These are phyloP conservation scores for Cinnamomum micranthum DNA, from an alignment of 164 flowering plant genomes.

Conservation along the genomic window DNA sequence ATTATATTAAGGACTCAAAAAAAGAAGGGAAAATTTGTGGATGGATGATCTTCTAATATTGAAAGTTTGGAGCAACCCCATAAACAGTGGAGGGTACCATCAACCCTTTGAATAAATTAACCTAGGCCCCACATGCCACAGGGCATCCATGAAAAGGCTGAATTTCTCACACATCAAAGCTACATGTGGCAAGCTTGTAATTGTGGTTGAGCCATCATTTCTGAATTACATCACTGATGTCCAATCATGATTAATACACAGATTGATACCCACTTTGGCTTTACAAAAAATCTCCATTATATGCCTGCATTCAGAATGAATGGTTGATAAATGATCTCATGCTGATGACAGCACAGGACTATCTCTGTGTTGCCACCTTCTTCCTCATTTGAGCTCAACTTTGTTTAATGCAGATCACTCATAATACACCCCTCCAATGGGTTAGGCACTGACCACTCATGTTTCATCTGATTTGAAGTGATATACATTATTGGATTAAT, in stretches of 20 bases:
- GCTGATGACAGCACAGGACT: not conserved
- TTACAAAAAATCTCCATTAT: not conserved
- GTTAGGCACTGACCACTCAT: too few species aligned
- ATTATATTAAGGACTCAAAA: not conserved
- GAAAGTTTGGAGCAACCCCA: not conserved
- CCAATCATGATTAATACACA: not conserved
- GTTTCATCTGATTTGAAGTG: not conserved
- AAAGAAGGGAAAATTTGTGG: not conserved
- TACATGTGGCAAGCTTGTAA: not conserved
- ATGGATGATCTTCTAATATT: not conserved
- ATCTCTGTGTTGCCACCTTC: not conserved
- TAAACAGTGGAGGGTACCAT: too few species aligned
- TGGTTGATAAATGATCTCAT: not conserved
- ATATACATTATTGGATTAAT: too few species aligned
- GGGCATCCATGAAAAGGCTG: not conserved
- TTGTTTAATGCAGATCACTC: not conserved
- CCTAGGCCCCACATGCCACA: not conserved
- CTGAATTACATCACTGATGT: not conserved
- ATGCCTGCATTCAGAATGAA: not conserved
- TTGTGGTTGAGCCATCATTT: not conserved
- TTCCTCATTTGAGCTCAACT: too few species aligned
- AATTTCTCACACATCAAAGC: too few species aligned
- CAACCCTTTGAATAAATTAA: not conserved
- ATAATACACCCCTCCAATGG: not conserved
- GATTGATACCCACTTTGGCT: not conserved